A percentile compares a stretch with the other conserved stretches of the same genome.
Evolutionary conservation across 176 grass and related monocot species (phyloP).

Genomic region (Poa pratensis): DNA sequence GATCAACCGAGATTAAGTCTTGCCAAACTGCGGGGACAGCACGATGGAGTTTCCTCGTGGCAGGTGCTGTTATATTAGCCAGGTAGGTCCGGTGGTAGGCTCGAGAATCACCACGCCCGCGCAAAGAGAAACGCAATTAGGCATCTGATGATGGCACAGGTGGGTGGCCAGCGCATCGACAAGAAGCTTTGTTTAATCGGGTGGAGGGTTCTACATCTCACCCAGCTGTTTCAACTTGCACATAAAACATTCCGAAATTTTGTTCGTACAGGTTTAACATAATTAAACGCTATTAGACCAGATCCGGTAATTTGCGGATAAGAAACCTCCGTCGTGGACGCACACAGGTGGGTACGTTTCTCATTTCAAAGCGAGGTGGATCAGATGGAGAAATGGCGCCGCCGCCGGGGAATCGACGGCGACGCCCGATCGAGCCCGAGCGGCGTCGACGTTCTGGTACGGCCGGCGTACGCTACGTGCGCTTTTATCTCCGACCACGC

Average conservation of each 20-base stretch:
- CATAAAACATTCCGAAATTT: not conserved
- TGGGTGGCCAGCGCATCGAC: slow-evolving; percentile 5
- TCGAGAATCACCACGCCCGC: not conserved
- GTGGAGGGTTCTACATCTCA: not conserved
- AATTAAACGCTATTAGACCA: not conserved
- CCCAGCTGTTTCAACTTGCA: not conserved
- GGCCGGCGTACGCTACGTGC: too few species aligned
- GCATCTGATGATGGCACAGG: not conserved
- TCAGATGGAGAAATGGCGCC: not conserved
- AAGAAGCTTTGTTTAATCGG: not conserved
- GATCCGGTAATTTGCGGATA: not conserved
- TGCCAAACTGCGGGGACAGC: not conserved
- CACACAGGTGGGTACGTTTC: too few species aligned
- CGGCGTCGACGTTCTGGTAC: not conserved
- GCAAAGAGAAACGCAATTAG: slow-evolving; percentile 5
- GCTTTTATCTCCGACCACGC: not conserved
- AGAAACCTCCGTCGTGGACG: not conserved
- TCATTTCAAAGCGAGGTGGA: not conserved
- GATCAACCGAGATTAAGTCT: not conserved
- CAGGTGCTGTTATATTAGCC: not conserved
- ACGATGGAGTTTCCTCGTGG: not conserved
- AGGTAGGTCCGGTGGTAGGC: not conserved
- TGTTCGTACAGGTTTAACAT: not conserved
- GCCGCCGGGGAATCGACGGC: not conserved
- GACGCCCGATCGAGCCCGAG: not conserved